Conservation (phyloP, 2,329 filamentous ascomycete species). For the Fusarium dlaminii region DNA sequence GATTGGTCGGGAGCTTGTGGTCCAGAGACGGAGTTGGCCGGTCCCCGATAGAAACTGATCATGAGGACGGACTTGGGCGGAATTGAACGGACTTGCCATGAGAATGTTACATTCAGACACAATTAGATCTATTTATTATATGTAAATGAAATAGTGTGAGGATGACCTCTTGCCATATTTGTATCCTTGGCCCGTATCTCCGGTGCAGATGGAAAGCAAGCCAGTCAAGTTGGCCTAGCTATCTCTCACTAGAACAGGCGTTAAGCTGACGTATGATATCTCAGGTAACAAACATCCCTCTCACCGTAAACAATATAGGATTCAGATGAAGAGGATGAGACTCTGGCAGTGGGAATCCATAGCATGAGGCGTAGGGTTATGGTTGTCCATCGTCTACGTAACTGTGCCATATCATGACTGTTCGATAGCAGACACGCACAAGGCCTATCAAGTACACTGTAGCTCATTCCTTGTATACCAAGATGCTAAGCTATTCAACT, state of each 20-base stretch:
- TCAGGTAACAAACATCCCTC: neutral
- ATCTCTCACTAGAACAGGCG: neutral
- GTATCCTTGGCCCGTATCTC: neutral
- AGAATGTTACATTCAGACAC: neutral
- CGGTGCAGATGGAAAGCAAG: neutral
- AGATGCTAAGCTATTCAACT: neutral
- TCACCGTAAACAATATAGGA: no score
- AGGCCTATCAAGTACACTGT: neutral
- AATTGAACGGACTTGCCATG: slow-evolving; percentile 6
- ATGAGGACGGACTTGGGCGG: slow-evolving; percentile 27
- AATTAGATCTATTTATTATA: no score
- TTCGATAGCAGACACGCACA: no score
- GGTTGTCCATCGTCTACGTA: neutral
- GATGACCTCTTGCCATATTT: neutral
- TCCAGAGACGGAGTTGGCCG: slow-evolving; percentile 32
- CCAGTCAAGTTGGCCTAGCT: neutral
- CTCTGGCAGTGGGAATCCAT: neutral
- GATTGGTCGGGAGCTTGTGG: slow-evolving; percentile 20
- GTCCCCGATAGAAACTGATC: slow-evolving; percentile 21
- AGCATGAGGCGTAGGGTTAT: neutral
- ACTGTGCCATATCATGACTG: neutral
- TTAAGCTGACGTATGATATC: neutral
- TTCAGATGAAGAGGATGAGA: neutral
- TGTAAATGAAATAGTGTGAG: no score
- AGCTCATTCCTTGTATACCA: neutral